Evolutionary conservation across 1,139 yeast species (phyloP).

Genomic region (Protomyces pachydermus): DNA sequence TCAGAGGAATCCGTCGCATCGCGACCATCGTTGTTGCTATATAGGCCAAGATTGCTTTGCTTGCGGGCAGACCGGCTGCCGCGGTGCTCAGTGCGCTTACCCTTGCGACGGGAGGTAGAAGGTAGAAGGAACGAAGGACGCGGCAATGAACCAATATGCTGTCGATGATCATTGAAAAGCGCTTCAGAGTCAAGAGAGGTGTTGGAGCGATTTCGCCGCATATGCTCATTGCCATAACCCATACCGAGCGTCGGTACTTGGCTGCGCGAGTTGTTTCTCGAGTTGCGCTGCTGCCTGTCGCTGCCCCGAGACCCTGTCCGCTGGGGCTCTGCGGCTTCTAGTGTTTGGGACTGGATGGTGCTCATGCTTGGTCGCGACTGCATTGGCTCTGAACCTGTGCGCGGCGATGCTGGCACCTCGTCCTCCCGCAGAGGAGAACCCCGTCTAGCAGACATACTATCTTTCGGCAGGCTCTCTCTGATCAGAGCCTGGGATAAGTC

Average conservation of each 20-base stretch:
- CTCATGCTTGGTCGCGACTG: not conserved
- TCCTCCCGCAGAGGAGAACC: not conserved
- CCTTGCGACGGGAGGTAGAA: constrained; percentile 8
- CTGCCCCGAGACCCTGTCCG: constrained; percentile 20
- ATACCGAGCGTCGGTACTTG: constrained; percentile 12
- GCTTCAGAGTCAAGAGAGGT: constrained; percentile 21
- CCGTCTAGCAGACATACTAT: too few species aligned
- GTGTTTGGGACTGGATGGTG: not conserved
- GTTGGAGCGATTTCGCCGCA: constrained; percentile 7
- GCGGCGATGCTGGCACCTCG: not conserved
- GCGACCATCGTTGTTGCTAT: not conserved
- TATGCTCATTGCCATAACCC: constrained; percentile 5
- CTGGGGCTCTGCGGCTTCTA: constrained; percentile 3
- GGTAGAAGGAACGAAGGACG: constrained; percentile 13
- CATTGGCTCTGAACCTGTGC: not conserved
- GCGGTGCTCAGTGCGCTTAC: not conserved
- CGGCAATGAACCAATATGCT: constrained; percentile 16
- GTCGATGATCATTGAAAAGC: constrained; percentile 21
- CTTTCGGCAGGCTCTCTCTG: too few species aligned
- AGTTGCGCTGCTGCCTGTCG: constrained; percentile 3
- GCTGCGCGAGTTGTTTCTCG: constrained; percentile 17
- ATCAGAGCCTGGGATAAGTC: too few species aligned
- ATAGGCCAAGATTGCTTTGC: constrained; percentile 4
- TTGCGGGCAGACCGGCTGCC: not conserved
- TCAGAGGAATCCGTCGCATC: constrained; percentile 1